Evolutionary conservation across 495 filamentous ascomycete species (phyloP), one percentile per base, ranked within the genome.

Genomic region (Hypoxylon fragiforme): DNA sequence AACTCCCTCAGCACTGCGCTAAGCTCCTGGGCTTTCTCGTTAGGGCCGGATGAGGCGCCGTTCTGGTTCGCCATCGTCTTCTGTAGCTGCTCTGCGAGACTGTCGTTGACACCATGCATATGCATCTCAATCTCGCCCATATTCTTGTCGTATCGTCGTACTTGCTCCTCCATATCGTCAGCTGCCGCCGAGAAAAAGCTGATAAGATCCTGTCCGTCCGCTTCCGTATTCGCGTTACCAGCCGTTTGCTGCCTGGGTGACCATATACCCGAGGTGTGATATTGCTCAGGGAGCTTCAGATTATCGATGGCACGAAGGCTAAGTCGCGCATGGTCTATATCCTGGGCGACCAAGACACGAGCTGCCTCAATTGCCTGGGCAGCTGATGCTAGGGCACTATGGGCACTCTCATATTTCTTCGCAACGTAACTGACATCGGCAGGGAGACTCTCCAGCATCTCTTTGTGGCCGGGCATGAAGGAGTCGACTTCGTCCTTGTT

Each of bases 71-170:
- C 77, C 44, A 84, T 75, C 63, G 88, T 80, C 44, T 85, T 77
- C 69, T 87, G 83, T 46, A 88, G 80, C 66, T 91, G 85, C 49
- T 85, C 80, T 54, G 85, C 74, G 37, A 89, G 77, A 19, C 80
- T 82, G 7, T 76, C 73, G 63, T 95, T 89, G 16, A 96, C 84
- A 2, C 85, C 83, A 40, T 86, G 77, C 39, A 96, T 75, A 66
- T 94, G 90, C 57, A 82, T 78, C 70, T 96, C 91, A 43, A 96
- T 90, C 67, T 95, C 90, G 39, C 80, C 75, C 41, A 96, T 70
- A 51, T 87, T 89, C 21, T 74, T 70, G 55, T 83, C 80, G 65
- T 91, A 91, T 56, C 71, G 77, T 5, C 78, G 75, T 24, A 92
- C 77, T 20, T 85, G 85, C 5, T 75, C 68, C 6, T 79, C 72